Conservation (phyloP, 345 rosid genomes). For the Litchi chinensis region DNA sequence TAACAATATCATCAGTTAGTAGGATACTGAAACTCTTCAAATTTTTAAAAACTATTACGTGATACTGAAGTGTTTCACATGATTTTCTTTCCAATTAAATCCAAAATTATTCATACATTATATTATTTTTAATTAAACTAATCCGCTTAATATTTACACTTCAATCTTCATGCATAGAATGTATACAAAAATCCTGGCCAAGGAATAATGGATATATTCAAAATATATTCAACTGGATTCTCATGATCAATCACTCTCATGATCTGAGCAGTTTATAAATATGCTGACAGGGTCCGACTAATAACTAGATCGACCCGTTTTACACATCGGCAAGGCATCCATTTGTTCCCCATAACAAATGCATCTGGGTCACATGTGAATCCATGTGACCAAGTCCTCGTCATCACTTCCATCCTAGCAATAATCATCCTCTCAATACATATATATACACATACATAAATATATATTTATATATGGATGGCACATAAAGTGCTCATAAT, state of each 20-base stretch:
- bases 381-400: conserved; percentile 35
- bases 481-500: neutral
- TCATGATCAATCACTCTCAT: conserved; percentile 25
- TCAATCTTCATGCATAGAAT: too few relatives aligned
- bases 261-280: neutral
- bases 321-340: conserved; percentile 12
- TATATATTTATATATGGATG: too few relatives aligned
- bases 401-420: neutral
- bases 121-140: too few relatives aligned
- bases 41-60: too few relatives aligned
- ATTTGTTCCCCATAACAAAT: conserved; percentile 50
- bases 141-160: too few relatives aligned
- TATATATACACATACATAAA: neutral
- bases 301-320: conserved; percentile 15
- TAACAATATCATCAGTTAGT: neutral
- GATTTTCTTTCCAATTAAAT: too few relatives aligned
- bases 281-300: conserved; percentile 15
- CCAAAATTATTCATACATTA: too few relatives aligned
- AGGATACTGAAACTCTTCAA: neutral
- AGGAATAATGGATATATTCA: conserved; percentile 1
- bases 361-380: conserved; percentile 49
- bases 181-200: neutral
- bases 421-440: neutral
- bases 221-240: conserved; percentile 15
- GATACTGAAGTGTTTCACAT: too few relatives aligned